These are phyloP conservation scores for Ustilago vetiveriae DNA, from an alignment of 1,284 basidiomycete species.

Conservation along the genomic window DNA sequence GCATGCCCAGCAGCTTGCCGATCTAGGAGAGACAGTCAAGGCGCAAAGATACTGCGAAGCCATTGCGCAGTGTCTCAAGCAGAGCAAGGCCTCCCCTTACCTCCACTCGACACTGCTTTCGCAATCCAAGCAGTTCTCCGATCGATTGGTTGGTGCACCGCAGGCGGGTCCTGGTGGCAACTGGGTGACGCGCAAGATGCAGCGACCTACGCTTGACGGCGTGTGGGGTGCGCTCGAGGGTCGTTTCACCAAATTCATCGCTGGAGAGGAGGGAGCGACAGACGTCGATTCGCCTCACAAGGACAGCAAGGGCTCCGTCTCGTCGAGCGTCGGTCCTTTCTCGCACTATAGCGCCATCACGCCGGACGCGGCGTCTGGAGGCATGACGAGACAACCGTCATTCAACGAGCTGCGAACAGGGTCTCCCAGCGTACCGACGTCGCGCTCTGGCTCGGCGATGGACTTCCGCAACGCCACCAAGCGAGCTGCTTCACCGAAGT, in stretches of 20 bases:
- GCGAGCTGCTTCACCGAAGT: slow-evolving; percentile 45
- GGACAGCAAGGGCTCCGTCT: slow-evolving; percentile 51
- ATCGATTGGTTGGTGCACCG: slow-evolving; percentile 81
- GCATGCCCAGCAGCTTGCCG: slow-evolving; percentile 78
- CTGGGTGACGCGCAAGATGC: slow-evolving; percentile 75
- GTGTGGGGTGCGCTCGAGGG: slow-evolving; percentile 93
- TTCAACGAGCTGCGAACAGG: slow-evolving; percentile 49
- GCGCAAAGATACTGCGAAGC: slow-evolving; percentile 83
- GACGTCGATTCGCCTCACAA: slow-evolving; percentile 68
- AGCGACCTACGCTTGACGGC: slow-evolving; percentile 87
- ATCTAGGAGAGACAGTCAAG: slow-evolving; percentile 63
- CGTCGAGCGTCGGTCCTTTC: slow-evolving; percentile 77
- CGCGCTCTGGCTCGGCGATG: slow-evolving; percentile 52
- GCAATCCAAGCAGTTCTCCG: slow-evolving; percentile 81
- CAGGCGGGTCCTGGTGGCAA: slow-evolving; percentile 66
- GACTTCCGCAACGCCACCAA: slow-evolving; percentile 43
- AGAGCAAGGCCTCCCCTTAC: slow-evolving; percentile 75
- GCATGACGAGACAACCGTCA: slow-evolving; percentile 65
- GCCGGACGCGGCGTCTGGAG: slow-evolving; percentile 71
- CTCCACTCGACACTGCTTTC: slow-evolving; percentile 77
- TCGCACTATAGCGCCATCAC: slow-evolving; percentile 94
- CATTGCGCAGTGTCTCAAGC: slow-evolving; percentile 76
- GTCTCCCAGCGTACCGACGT: slow-evolving; percentile 39
- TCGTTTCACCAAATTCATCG: slow-evolving; percentile 94
- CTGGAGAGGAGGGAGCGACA: slow-evolving; percentile 70